Evolutionary conservation across 495 filamentous ascomycete species (phyloP).

Genomic region (Physcia stellaris): DNA sequence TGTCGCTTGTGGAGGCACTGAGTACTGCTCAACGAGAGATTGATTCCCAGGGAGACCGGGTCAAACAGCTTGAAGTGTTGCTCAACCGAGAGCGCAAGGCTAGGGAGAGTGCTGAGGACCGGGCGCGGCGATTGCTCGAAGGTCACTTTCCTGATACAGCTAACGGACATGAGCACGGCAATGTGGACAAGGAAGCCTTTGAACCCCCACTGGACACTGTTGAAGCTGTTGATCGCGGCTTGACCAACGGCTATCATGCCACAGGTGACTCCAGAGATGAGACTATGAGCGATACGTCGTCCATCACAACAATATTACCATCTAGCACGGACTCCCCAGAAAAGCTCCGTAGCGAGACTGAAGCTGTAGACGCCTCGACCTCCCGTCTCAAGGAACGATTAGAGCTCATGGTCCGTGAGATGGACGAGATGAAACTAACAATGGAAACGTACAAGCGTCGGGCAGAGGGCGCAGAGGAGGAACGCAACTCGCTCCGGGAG

Average conservation of each 20-base stretch:
- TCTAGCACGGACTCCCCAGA: slow-evolving; percentile 22
- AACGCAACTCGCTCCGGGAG: slow-evolving; percentile 67
- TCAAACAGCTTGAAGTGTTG: slow-evolving; percentile 70
- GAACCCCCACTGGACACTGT: slow-evolving; percentile 20
- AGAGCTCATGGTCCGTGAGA: slow-evolving; percentile 68
- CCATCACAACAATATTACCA: slow-evolving; percentile 20
- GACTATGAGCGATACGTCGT: slow-evolving; percentile 23
- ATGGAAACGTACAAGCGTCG: slow-evolving; percentile 63
- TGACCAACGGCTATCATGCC: slow-evolving; percentile 8
- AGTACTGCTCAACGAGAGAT: slow-evolving; percentile 67
- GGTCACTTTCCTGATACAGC: slow-evolving; percentile 19
- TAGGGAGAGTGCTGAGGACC: slow-evolving; percentile 69
- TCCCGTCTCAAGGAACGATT: slow-evolving; percentile 52
- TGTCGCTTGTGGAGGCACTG: slow-evolving; percentile 69
- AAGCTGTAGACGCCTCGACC: slow-evolving; percentile 23
- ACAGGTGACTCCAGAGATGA: slow-evolving; percentile 13
- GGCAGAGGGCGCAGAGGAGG: slow-evolving; percentile 67
- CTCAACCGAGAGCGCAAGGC: slow-evolving; percentile 68
- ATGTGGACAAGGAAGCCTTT: slow-evolving; percentile 19
- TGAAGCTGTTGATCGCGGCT: slow-evolving; percentile 8
- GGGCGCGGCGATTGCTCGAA: slow-evolving; percentile 55
- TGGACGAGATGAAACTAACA: slow-evolving; percentile 68
- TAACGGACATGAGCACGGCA: slow-evolving; percentile 10
- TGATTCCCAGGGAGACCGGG: slow-evolving; percentile 58
- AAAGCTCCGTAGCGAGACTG: slow-evolving; percentile 24